Evolutionary conservation across 2,329 filamentous ascomycete species (phyloP).

Genomic region (Fusarium virguliforme): DNA sequence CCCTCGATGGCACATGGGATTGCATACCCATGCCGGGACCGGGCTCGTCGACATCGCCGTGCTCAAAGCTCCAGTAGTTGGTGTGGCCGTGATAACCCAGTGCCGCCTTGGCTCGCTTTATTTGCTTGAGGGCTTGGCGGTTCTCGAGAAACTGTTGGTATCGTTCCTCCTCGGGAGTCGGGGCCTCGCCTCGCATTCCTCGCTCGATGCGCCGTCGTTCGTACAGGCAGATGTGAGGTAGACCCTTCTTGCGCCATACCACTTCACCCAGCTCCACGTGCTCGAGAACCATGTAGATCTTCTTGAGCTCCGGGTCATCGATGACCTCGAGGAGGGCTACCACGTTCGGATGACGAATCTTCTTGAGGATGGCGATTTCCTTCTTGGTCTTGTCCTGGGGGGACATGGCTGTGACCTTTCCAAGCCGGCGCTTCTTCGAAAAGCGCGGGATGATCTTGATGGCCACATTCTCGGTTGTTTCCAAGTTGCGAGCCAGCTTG

Average conservation of each 20-base stretch:
- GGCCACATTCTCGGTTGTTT: slow-evolving; percentile 85
- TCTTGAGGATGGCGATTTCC: slow-evolving; percentile 98
- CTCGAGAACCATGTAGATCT: slow-evolving; percentile 98
- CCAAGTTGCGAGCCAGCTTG: slow-evolving; percentile 88
- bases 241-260: slow-evolving; percentile 90
- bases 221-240: slow-evolving; percentile 85
- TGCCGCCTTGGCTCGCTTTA: slow-evolving; percentile 71
- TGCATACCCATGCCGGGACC: slow-evolving; percentile 59
- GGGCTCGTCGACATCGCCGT: slow-evolving; percentile 74
- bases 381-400: slow-evolving; percentile 88
- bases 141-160: slow-evolving; percentile 73
- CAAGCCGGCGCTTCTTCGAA: slow-evolving; percentile 93
- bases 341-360: slow-evolving; percentile 97
- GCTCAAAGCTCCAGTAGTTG: slow-evolving; percentile 88
- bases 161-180: slow-evolving; percentile 72
- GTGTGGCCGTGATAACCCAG: slow-evolving; percentile 67
- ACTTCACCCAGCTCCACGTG: slow-evolving; percentile 96
- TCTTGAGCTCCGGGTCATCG: slow-evolving; percentile 94
- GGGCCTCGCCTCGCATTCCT: slow-evolving; percentile 74
- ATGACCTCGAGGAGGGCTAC: slow-evolving; percentile 97
- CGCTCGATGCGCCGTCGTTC: slow-evolving; percentile 87
- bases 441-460: slow-evolving; percentile 99
- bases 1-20: slow-evolving; percentile 61
- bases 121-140: slow-evolving; percentile 71
- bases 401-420: slow-evolving; percentile 78